Conservation (phyloP, 768 basidiomycete species). For the Psilocybe azurescens region DNA sequence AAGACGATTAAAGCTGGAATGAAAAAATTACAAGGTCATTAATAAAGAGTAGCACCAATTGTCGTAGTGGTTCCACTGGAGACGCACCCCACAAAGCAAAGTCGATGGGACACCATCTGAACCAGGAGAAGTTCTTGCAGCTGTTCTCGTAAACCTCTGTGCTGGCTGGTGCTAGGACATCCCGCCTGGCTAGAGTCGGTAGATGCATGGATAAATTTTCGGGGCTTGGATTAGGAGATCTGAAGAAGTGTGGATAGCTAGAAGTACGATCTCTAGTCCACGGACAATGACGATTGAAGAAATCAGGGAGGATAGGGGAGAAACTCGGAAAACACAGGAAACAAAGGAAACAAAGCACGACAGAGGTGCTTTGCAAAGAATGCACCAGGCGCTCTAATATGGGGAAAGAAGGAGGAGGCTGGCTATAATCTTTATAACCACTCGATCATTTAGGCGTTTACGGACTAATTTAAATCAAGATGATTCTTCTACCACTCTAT, state of each 20-base stretch:
- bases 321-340: background rate
- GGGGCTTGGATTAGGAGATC: background rate
- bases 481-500: slow-evolving; percentile 9
- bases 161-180: background rate
- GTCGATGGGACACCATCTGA: slow-evolving; percentile 29
- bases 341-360: slow-evolving; percentile 1
- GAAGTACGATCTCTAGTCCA: background rate
- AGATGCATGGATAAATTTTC: background rate
- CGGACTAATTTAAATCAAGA: background rate
- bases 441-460: slow-evolving; percentile 1
- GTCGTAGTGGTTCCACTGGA: background rate
- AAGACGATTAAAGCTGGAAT: background rate
- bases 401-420: slow-evolving; percentile 20
- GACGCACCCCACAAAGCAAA: slow-evolving; percentile 26
- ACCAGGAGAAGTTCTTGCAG: slow-evolving; percentile 17
- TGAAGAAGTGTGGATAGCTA: background rate
- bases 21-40: background rate
- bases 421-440: slow-evolving; percentile 8
- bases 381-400: slow-evolving; percentile 9
- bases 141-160: slow-evolving; percentile 11
- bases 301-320: background rate
- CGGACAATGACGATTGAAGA: background rate
- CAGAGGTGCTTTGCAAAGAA: background rate
- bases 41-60: background rate
- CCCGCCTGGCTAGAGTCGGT: background rate